Base-by-base conservation (phyloP, 2,329 filamentous ascomycete genomes). In the Chalara sp. region DNA sequence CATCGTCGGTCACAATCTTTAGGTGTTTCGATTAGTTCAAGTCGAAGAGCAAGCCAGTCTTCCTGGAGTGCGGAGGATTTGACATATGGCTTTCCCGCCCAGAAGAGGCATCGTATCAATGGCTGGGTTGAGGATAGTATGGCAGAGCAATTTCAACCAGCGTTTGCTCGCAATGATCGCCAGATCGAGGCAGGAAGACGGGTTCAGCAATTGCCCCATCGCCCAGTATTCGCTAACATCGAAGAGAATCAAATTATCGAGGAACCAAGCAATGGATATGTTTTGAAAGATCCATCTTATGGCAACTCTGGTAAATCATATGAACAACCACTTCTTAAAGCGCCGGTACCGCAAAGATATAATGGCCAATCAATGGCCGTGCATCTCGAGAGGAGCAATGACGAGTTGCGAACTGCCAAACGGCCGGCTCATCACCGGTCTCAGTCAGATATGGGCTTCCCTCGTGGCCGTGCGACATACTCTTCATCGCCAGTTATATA, bases 1-100 rank as follows among this genome's bases (percentile, higher is more conserved):
- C 64, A 66, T 31, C 63, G 63, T 50, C 58, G 65, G 8, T 63
- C 65, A 5, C 62, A 65, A 49, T 67, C 65, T 5, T 44, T 67
- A 28, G 59, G 61, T 33, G 57, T 60, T 32, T 44, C 47, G 32
- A 51, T 54, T 44, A 55, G 51, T 11, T 50, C 53, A 1, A 46
- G 50, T 4, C 53, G 51, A 43, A 47, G 54, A 12, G 46, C 53
- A 43, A 41, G 44, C 35, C 53, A 50, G 55, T 42, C 48, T 31
- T 44, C 50, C 30, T 57, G 50, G 53, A 33, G 12, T 29, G 44
- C 50, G 32, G 52, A 54, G 31, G 47, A 28, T 12, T 48, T 40
- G 30, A 35, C 13, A n/a, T 42, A 52, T 21, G 37, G 13, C 32
- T 40, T 46, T 31, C 53, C 57, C 1, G 30, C 54, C 12, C 54